Evolutionary conservation across 352 stramenopile species (phyloP), one percentile per base, ranked within the genome.

Genomic region (Globisporangium nunn): DNA sequence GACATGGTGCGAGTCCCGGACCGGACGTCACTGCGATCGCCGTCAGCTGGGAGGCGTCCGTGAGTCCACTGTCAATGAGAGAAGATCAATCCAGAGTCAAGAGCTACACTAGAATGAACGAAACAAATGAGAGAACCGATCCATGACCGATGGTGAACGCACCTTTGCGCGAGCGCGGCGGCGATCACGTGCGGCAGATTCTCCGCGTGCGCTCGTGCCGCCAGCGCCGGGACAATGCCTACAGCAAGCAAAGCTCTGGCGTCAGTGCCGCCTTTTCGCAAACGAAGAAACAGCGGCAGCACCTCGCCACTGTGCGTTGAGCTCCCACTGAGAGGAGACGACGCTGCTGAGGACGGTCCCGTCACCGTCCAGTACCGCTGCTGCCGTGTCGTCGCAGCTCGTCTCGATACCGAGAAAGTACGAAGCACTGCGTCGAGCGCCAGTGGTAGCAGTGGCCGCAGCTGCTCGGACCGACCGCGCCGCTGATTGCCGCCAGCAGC

Each of bases 141-240:
- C 23, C 23, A 23, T 23, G 23, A 23, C 23, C 23, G 23, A 23
- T 23, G 23, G 23, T 23, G 23, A 23, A 23, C 23, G 23, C 23
- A 93, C 59, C 96, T 97, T 52, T 95, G 80, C 48, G 82, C 57
- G 15, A 99, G 74, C 5, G 96, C 96, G 10, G 88, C 74, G 29
- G 87, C 63, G 28, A 99, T 81, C 28, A 99, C 92, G n/a, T 82
- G 71, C 43, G 98, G 93, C 45, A 99, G 88, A 58, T 98, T 98
- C 59, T 96, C 77, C 50, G 89, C 80, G 62, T 99, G 97, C 4
- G 95, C 94, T 50, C 91, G 79, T 49, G 88, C 89, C 0, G 97
- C 97, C 11, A 99, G 67, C 10, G 85, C 80, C 6, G 97, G 97
- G 5, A 99, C 96, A n/a, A 99, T 94, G 10, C 97, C 97, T 91